Percentiles rank a stretch among this genome's conserved stretches.
Conservation (phyloP, 164 flowering plant genomes). For the Kingdonia uniflora region DNA sequence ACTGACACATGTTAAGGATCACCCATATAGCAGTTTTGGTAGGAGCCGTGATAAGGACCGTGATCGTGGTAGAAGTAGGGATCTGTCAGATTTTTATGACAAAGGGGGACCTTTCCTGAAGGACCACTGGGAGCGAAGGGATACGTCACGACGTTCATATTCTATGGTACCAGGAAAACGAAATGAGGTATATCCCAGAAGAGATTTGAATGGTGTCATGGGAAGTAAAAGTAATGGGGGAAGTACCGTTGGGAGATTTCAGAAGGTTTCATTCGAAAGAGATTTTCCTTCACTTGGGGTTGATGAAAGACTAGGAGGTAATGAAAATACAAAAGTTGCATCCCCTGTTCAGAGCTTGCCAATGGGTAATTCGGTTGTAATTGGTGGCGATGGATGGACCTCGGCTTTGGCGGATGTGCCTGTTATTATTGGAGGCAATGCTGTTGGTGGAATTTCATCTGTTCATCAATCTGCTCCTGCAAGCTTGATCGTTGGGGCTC, state of each 20-base stretch:
- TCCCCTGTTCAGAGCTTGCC: slow-evolving; percentile 75
- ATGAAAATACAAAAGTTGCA: slow-evolving; percentile 56
- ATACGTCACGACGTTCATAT: slow-evolving; percentile 42
- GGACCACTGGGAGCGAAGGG: slow-evolving; percentile 47
- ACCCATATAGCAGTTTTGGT: slow-evolving; percentile 59
- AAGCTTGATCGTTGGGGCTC: slow-evolving; percentile 17
- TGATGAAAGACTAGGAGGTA: slow-evolving; percentile 46
- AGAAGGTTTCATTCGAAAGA: slow-evolving; percentile 48
- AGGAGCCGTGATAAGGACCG: slow-evolving; percentile 60
- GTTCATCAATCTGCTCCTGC: slow-evolving; percentile 29
- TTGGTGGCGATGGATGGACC: slow-evolving; percentile 77
- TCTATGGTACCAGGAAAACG: slow-evolving; percentile 38
- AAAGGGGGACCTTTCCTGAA: slow-evolving; percentile 32
- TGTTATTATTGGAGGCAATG: slow-evolving; percentile 31
- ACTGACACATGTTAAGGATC: slow-evolving; percentile 33
- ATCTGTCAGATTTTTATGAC: slow-evolving; percentile 21
- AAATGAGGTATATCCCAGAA: slow-evolving; percentile 31
- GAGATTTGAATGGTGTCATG: slow-evolving; percentile 18
- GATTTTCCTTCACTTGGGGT: slow-evolving; percentile 62
- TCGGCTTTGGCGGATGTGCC: slow-evolving; percentile 88
- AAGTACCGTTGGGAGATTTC: slow-evolving; percentile 19
- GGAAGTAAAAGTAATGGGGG: slow-evolving; percentile 19
- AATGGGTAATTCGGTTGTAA: slow-evolving; percentile 36
- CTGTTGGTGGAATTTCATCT: slow-evolving; percentile 15
- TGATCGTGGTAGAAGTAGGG: slow-evolving; percentile 17